phyloP scores from a whole-genome alignment of 2,329 filamentous ascomycete species.

The Hypoxylon sp. region DNA sequence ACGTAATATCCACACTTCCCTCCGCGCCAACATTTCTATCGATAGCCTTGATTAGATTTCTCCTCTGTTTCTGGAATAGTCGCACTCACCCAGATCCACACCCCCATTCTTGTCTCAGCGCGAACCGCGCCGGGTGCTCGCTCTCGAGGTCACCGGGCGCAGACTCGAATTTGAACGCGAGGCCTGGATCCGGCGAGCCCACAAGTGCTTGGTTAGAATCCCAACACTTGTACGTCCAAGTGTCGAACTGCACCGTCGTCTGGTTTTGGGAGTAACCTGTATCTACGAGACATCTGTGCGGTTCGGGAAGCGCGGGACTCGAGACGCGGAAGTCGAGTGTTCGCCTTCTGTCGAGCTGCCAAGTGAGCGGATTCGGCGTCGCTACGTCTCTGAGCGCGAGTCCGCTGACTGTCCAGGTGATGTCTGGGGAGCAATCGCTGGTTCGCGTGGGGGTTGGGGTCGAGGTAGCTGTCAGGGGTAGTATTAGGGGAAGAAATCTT shows the following conservation, averaged over 20 bases:
- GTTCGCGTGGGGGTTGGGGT: not conserved
- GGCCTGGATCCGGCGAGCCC: not conserved
- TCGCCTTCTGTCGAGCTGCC: not conserved
- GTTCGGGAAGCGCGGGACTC: not conserved
- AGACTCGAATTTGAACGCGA: conserved; percentile 1
- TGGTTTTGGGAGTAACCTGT: not conserved
- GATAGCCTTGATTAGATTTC: not conserved
- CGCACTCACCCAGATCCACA: not conserved
- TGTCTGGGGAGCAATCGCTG: not conserved
- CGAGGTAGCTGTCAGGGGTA: not conserved
- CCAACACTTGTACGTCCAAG: not conserved
- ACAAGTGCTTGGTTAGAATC: not conserved
- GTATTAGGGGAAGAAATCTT: not conserved
- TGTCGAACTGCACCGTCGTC: not conserved
- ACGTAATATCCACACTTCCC: not conserved
- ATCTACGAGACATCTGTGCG: not conserved
- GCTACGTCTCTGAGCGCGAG: not conserved
- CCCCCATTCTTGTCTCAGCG: not conserved
- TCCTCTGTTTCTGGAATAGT: not conserved
- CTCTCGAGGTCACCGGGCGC: not conserved
- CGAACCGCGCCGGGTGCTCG: not conserved
- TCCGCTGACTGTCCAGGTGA: not conserved
- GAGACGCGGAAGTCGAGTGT: not conserved
- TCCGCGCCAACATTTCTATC: not conserved
- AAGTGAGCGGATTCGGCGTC: not conserved